Evolutionary conservation across 2,329 filamentous ascomycete genomes (phyloP), one percentile per base, ranked within the genome.

Genomic region (Curvularia hawaiiensis): DNA sequence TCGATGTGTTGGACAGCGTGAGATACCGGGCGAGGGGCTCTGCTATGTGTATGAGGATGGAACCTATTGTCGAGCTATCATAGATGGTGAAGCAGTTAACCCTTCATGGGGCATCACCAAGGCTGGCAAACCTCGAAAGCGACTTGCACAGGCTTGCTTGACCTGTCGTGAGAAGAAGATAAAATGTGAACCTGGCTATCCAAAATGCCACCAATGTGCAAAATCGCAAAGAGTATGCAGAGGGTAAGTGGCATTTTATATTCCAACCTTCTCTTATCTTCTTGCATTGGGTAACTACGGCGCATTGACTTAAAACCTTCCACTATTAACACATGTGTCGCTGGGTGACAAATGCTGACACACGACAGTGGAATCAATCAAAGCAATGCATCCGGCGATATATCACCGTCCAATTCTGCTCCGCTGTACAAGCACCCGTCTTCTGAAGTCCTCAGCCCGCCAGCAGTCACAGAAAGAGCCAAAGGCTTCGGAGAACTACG

Each of bases 131-230:
- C 92, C 93, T 47, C 86, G 93, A 65, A 97, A 97, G 79, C 85
- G 93, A 55, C 82, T 97, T 55, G 92, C 93, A 24, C 92, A 96
- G 74, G 92, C 92, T n/a, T 97, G 93, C 72, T 84, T 96, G 57
- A 95, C 92, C 12, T 97, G 93, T 75, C 86, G 93, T 50, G 92
- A 97, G 79, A 97, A 97, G 86, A 97, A 97, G 82, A 96, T 97
- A 79, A 97, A 96, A 77, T 97, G 93, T 71, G 92, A 97, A 64
- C 93, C 92, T 1, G 92, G 93, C 67, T 89, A 87, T 63, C 90
- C 90, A 39, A 92, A 91, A 66, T 97, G 93, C 68, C 85, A 93
- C 52, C 92, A 97, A 77, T 97, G 93, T 75, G 90, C 95, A 73
- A 97, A 96, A 79, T 94, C 94, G 71, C 91, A 92, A 54, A 85